These are phyloP conservation scores for Colletotrichum sp. DNA, from an alignment of 2,329 filamentous ascomycete species.

Conservation along the genomic window DNA sequence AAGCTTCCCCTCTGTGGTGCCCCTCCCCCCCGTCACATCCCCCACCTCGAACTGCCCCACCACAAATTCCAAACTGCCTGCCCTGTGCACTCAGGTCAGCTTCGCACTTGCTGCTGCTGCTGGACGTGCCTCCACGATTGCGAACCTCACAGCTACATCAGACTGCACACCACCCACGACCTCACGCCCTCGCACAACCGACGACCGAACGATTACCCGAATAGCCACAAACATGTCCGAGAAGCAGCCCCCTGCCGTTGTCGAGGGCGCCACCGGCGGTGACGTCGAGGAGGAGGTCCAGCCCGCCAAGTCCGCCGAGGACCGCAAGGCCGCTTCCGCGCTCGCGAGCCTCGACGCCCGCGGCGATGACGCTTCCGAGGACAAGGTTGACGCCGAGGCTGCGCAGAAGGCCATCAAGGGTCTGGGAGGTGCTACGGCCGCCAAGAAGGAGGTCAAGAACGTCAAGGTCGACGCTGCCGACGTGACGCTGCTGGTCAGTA, in stretches of 20 bases:
- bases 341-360: conserved; percentile 71
- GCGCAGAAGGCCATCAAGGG: conserved; percentile 75
- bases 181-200: not conserved
- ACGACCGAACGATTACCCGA: not conserved
- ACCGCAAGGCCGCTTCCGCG: conserved; percentile 77
- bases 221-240: conserved; percentile 55
- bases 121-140: not conserved
- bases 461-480: conserved; percentile 79
- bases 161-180: not conserved
- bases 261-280: conserved; percentile 64
- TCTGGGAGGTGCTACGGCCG: conserved; percentile 45
- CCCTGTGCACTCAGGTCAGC: not conserved
- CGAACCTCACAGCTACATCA: not conserved
- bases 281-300: conserved; percentile 63
- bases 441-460: conserved; percentile 55
- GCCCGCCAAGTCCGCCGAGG: conserved; percentile 71
- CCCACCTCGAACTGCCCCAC: conserved; percentile 10
- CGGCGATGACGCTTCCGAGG: conserved; percentile 48
- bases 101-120: not conserved
- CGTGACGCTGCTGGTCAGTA: conserved; percentile 69
- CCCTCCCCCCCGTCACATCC: not conserved
- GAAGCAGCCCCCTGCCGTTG: conserved; percentile 63
- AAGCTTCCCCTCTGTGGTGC: not conserved
- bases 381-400: conserved; percentile 70
- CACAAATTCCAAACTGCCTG: conserved; percentile 5